Conservation (phyloP, 2,329 filamentous ascomycete genomes). For the Calcarisporium arbuscula region DNA sequence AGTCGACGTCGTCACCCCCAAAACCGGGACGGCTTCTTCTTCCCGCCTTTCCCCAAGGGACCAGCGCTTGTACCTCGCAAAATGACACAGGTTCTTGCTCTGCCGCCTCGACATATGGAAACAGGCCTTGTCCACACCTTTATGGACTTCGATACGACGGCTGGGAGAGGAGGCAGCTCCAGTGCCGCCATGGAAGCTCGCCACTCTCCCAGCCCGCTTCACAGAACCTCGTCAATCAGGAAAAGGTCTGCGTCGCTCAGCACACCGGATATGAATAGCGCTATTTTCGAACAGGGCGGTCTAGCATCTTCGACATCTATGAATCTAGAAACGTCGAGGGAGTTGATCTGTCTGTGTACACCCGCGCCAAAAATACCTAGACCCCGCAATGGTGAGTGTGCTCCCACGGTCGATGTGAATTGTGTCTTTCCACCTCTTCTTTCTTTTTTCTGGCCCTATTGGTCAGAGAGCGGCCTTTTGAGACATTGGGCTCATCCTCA, state of each 20-base stretch:
- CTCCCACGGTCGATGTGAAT: neutral
- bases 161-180: conserved; percentile 9
- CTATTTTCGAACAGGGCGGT: conserved; percentile 22
- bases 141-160: conserved; percentile 15
- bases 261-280: conserved; percentile 35
- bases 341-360: conserved; percentile 50
- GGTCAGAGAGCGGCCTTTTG: too few species aligned
- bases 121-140: conserved; percentile 14
- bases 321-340: conserved; percentile 26
- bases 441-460: too few species aligned
- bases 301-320: conserved; percentile 20
- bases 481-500: too few species aligned
- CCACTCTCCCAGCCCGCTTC: conserved; percentile 7
- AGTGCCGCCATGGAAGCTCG: conserved; percentile 6
- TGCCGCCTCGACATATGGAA: conserved; percentile 16
- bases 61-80: conserved; percentile 5
- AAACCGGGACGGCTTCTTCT: too few species aligned
- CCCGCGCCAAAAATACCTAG: conserved; percentile 52
- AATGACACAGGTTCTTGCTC: conserved; percentile 19
- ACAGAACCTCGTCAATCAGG: conserved; percentile 15
- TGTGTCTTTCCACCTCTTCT: neutral
- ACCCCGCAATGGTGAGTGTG: conserved; percentile 50
- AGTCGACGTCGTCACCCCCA: too few species aligned
- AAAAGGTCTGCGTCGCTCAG: conserved; percentile 43
- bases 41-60: too few species aligned